Percentiles rank a stretch among this genome's conserved stretches.
These are phyloP conservation scores for Russula abietina DNA, from an alignment of 768 basidiomycete species.

Conservation along the genomic window DNA sequence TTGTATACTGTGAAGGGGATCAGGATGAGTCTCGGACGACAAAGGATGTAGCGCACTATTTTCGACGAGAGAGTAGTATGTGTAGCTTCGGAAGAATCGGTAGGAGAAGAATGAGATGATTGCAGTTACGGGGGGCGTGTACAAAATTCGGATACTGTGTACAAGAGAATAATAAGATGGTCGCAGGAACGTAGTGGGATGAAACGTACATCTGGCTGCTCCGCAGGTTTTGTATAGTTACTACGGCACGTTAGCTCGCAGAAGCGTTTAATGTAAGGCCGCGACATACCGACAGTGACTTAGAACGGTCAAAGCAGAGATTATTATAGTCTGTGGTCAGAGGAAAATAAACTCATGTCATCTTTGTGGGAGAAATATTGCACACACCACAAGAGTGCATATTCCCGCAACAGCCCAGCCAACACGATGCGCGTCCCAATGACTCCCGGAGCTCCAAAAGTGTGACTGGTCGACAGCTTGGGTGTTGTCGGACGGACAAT, in stretches of 20 bases:
- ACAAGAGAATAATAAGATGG: background rate
- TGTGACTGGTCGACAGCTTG: constrained; percentile 48
- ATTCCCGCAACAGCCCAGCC: constrained; percentile 70
- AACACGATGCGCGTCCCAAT: constrained; percentile 61
- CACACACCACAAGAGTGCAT: constrained; percentile 49
- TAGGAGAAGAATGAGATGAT: constrained; percentile 84
- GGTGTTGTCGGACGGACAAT: constrained; percentile 50
- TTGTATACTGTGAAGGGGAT: constrained; percentile 51
- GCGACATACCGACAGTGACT: constrained; percentile 59
- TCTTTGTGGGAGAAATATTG: constrained; percentile 3
- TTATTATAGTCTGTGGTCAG: constrained; percentile 47
- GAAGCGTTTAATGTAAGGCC: background rate
- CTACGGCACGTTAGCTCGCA: constrained; percentile 34
- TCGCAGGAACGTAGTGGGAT: background rate
- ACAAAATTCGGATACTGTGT: constrained; percentile 62
- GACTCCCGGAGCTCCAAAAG: constrained; percentile 54
- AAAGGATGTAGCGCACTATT: constrained; percentile 35
- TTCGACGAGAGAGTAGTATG: constrained; percentile 51
- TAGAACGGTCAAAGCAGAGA: constrained; percentile 50
- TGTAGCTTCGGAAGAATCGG: constrained; percentile 75
- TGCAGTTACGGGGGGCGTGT: constrained; percentile 79
- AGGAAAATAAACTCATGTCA: background rate
- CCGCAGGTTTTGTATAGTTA: constrained; percentile 60
- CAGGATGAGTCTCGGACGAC: constrained; percentile 24
- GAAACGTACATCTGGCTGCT: constrained; percentile 67